A percentile compares a stretch with the other conserved stretches of the same genome.
Evolutionary conservation across 2,329 filamentous ascomycete genomes (phyloP).

Genomic region (Fusarium sp.): DNA sequence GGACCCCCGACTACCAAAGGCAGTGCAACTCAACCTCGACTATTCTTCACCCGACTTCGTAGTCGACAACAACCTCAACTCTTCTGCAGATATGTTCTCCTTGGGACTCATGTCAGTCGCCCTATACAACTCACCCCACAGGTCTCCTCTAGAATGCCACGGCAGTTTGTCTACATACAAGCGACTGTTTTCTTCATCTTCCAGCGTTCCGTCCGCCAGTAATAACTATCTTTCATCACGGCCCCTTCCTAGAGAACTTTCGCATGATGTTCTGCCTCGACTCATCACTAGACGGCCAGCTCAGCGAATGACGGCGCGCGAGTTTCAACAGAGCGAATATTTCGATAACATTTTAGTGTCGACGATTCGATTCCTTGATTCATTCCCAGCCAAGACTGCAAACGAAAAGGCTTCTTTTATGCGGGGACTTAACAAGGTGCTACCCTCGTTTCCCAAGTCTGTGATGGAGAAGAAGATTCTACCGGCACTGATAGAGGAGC

Average conservation of each 20-base stretch:
- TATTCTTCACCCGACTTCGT: conserved; percentile 96
- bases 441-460: conserved; percentile 91
- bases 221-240: conserved; percentile 89
- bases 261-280: conserved; percentile 78
- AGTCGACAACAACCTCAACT: conserved; percentile 86
- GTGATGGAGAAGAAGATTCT: conserved; percentile 96
- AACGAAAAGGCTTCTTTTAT: conserved; percentile 93
- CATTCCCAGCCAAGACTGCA: conserved; percentile 88
- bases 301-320: conserved; percentile 84
- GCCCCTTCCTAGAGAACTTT: conserved; percentile 81
- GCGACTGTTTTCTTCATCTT: conserved; percentile 80
- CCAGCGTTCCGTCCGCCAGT: conserved; percentile 77
- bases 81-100: conserved; percentile 91
- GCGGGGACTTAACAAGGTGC: conserved; percentile 84
- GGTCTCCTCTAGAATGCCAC: conserved; percentile 84
- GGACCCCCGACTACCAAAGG: conserved; percentile 81
- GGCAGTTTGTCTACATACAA: conserved; percentile 87
- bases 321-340: conserved; percentile 94
- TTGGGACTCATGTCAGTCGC: conserved; percentile 88
- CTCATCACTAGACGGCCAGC: conserved; percentile 89
- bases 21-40: conserved; percentile 90
- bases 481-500: conserved; percentile 87
- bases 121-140: conserved; percentile 93
- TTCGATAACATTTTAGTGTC: conserved; percentile 98
- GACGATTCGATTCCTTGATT: conserved; percentile 93